Evolutionary conservation across 2,329 filamentous ascomycete genomes (phyloP).

Genomic region (Oidium heveae): DNA sequence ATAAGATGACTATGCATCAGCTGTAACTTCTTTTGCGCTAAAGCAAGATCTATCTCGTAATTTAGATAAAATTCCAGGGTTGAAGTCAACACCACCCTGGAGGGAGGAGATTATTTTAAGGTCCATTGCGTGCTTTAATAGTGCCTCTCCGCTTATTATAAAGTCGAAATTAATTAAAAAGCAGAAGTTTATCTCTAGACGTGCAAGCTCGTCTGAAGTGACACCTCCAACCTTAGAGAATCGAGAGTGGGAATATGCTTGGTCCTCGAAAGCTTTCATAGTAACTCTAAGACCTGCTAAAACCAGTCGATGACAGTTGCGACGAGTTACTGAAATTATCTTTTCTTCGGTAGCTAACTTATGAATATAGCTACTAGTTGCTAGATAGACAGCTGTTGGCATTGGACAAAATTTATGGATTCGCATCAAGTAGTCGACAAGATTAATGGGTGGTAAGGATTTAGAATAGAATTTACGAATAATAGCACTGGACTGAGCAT

Average conservation of each 20-base stretch:
- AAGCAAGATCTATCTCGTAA: too few species aligned
- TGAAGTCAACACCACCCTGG: slow-evolving; percentile 13
- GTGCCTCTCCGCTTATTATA: slow-evolving; percentile 30
- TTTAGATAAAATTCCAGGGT: slow-evolving; percentile 5
- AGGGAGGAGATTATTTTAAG: slow-evolving; percentile 15
- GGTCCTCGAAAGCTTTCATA: slow-evolving; percentile 86
- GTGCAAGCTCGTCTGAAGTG: slow-evolving; percentile 52
- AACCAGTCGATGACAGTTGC: slow-evolving; percentile 68
- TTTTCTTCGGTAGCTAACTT: slow-evolving; percentile 54
- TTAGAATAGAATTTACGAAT: slow-evolving; percentile 88
- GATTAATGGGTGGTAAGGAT: slow-evolving; percentile 53
- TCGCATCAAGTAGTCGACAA: slow-evolving; percentile 65
- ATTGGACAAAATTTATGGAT: slow-evolving; percentile 83
- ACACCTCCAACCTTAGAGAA: slow-evolving; percentile 78
- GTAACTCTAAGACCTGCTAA: slow-evolving; percentile 67
- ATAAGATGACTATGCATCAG: too few species aligned
- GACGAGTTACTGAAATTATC: slow-evolving; percentile 52
- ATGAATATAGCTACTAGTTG: slow-evolving; percentile 69
- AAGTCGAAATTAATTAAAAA: slow-evolving; percentile 71
- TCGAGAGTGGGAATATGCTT: slow-evolving; percentile 62
- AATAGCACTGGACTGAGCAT: slow-evolving; percentile 61
- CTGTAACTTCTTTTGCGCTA: too few species aligned
- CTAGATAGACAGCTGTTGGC: slow-evolving; percentile 80
- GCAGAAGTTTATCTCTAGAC: slow-evolving; percentile 73
- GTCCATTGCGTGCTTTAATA: slow-evolving; percentile 23